These are phyloP conservation scores for Linnemannia schmuckeri DNA, from an alignment of 192 early-diverging fungal species.

Conservation along the genomic window DNA sequence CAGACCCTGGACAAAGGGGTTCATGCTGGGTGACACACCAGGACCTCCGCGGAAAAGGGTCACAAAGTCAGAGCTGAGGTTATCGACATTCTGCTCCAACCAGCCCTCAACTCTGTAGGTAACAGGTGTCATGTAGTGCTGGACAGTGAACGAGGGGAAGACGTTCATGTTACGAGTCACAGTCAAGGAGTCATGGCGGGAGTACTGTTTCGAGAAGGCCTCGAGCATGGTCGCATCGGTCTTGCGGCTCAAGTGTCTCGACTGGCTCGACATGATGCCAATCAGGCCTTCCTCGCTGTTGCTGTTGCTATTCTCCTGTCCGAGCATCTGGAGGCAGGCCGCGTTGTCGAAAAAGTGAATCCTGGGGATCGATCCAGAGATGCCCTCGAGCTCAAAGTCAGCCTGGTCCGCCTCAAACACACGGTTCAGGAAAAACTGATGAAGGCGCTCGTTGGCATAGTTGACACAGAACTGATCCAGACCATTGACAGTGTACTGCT, in stretches of 20 bases:
- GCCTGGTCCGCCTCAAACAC: constrained; percentile 77
- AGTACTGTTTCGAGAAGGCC: constrained; percentile 65
- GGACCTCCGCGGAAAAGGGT: constrained; percentile 84
- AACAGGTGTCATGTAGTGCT: constrained; percentile 83
- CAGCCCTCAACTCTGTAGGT: constrained; percentile 76
- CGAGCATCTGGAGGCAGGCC: constrained; percentile 79
- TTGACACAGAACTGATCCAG: constrained; percentile 82
- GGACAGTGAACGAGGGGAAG: constrained; percentile 76
- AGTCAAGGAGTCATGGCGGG: constrained; percentile 62
- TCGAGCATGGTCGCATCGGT: constrained; percentile 67
- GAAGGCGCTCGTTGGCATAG: constrained; percentile 91
- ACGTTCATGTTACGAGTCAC: constrained; percentile 59
- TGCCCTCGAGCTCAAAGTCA: constrained; percentile 73
- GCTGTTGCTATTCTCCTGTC: constrained; percentile 34
- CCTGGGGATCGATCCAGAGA: constrained; percentile 60
- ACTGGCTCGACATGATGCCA: constrained; percentile 78
- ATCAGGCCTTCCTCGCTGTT: constrained; percentile 76
- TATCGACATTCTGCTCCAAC: constrained; percentile 83
- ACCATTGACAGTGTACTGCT: constrained; percentile 63
- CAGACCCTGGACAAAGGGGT: constrained; percentile 80
- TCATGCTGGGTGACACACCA: constrained; percentile 72
- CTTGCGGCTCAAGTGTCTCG: constrained; percentile 62
- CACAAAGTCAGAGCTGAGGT: constrained; percentile 86
- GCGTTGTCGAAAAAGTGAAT: constrained; percentile 74
- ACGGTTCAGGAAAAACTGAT: constrained; percentile 78